phyloP scores from a whole-genome alignment of 176 grass and related monocot species.

The Cymbopogon citratus region DNA sequence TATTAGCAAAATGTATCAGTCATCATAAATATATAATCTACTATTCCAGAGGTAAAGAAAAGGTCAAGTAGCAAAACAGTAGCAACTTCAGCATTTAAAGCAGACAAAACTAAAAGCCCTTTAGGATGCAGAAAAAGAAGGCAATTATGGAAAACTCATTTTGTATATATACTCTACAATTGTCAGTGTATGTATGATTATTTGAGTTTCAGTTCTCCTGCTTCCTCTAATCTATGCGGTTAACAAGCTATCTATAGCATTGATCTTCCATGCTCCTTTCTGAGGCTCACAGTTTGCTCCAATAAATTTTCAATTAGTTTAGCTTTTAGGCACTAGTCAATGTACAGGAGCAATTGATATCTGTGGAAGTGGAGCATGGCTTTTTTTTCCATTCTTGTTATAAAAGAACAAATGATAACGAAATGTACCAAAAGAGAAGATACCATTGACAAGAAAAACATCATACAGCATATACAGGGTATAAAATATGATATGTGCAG shows the following conservation, averaged over 20 bases:
- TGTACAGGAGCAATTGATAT: neutral
- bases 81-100: neutral
- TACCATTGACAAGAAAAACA: slow-evolving; percentile 18
- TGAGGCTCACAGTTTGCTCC: neutral
- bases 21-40: neutral
- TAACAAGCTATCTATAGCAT: neutral
- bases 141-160: neutral
- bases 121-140: neutral
- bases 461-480: neutral
- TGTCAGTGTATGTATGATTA: neutral
- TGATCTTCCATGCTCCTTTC: neutral
- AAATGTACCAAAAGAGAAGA: neutral
- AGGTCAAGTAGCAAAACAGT: neutral
- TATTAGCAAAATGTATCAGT: neutral
- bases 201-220: neutral
- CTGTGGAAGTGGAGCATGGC: neutral
- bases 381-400: neutral
- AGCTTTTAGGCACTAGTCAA: neutral
- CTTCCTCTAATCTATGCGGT: slow-evolving; percentile 1
- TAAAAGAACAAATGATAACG: slow-evolving; percentile 1
- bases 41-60: neutral
- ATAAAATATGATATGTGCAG: slow-evolving; percentile 18
- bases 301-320: neutral
- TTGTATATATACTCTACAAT: neutral
- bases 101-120: neutral